phyloP scores from a whole-genome alignment of 1,139 yeast genomes.

The Hansenula sp. region DNA sequence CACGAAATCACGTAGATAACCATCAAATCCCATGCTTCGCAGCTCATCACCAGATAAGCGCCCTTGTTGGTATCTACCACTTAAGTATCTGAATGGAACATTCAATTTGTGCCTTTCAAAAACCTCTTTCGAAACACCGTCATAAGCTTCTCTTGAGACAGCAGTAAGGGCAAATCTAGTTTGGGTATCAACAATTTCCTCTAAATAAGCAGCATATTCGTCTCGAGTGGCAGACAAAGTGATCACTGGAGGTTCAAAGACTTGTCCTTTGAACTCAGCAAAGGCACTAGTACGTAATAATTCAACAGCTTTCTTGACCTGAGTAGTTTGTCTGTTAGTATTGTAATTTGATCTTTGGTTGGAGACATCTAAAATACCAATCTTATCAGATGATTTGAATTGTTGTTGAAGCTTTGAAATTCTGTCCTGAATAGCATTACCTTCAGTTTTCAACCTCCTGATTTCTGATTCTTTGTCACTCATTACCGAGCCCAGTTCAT shows the following conservation, averaged over 20 bases:
- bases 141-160: conserved; percentile 39
- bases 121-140: conserved; percentile 36
- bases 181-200: conserved; percentile 50
- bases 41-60: conserved; percentile 36
- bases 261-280: conserved; percentile 34
- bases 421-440: conserved; percentile 6
- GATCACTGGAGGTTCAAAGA: conserved; percentile 77
- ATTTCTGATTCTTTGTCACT: neutral
- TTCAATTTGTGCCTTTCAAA: conserved; percentile 31
- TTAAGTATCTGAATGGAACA: conserved; percentile 44
- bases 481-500: neutral
- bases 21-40: conserved; percentile 64
- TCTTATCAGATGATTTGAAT: conserved; percentile 47
- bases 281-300: conserved; percentile 31
- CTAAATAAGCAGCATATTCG: conserved; percentile 51
- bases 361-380: conserved; percentile 42
- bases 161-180: conserved; percentile 56
- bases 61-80: conserved; percentile 23
- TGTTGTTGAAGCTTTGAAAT: conserved; percentile 23
- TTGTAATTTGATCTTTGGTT: conserved; percentile 19
- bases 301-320: conserved; percentile 35
- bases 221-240: conserved; percentile 52
- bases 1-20: conserved; percentile 67
- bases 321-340: conserved; percentile 20
- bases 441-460: neutral